These are phyloP conservation scores for Penicillium argentinense DNA, from an alignment of 495 filamentous ascomycete species.

Conservation along the genomic window DNA sequence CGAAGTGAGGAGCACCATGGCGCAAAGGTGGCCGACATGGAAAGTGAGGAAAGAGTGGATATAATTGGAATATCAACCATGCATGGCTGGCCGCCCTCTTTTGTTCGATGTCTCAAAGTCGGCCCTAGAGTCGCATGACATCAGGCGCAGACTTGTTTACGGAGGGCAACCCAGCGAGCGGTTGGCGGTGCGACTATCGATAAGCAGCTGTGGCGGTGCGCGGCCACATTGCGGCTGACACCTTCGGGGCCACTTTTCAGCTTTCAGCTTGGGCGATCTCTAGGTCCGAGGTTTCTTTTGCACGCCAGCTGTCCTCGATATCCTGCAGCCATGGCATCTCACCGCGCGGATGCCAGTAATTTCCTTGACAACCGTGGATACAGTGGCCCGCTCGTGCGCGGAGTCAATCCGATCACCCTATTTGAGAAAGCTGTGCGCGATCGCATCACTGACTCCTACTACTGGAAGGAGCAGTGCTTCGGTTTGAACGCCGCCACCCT, in stretches of 20 bases:
- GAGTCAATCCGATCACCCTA: conserved; percentile 83
- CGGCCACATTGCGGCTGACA: not conserved
- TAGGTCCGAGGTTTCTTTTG: no score
- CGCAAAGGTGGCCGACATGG: conserved; percentile 16
- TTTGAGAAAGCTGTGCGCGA: conserved; percentile 92
- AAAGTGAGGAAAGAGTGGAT: conserved; percentile 6
- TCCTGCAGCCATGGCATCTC: conserved; percentile 38
- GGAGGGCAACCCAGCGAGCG: not conserved
- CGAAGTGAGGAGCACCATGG: conserved; percentile 48
- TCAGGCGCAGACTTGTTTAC: conserved; percentile 29
- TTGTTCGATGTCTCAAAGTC: conserved; percentile 11
- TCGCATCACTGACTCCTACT: conserved; percentile 90
- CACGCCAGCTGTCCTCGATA: no score
- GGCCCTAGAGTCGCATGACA: conserved; percentile 25
- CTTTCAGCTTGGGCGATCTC: conserved; percentile 14
- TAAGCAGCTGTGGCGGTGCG: conserved; percentile 34
- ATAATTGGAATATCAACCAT: conserved; percentile 21
- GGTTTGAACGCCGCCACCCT: conserved; percentile 88
- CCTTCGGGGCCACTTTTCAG: conserved; percentile 4
- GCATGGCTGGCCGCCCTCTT: conserved; percentile 4
- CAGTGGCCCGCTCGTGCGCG: conserved; percentile 63
- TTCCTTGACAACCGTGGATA: conserved; percentile 82
- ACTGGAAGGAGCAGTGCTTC: conserved; percentile 99
- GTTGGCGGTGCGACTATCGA: conserved; percentile 50
- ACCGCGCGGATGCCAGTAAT: conserved; percentile 71